Evolutionary conservation across 2,329 filamentous ascomycete genomes (phyloP), one percentile per base, ranked within the genome.

Genomic region (Aspergillus transmontanensis): DNA sequence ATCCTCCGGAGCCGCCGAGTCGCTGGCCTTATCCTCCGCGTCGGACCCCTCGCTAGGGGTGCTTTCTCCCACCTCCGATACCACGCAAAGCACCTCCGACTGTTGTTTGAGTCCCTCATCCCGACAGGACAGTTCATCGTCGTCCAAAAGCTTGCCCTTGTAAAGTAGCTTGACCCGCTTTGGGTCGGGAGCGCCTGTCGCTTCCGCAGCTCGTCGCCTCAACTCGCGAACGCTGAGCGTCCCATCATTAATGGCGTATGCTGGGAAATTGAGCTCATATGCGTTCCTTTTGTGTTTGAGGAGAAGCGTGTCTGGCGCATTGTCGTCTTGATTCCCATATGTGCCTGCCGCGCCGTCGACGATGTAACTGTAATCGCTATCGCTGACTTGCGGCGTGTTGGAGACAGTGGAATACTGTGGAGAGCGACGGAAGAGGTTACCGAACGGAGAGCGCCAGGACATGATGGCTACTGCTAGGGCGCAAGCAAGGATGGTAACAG

Each of bases 211-310:
- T 6, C 72, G 70, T 45, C 75, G 70, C 50, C 81, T 72, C 46
- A 83, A 65, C 21, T 80, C 73, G 32, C 78, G 76, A 36, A 83
- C 75, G 30, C 73, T 80, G 53, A 82, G 69, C 19, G 69, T 68
- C 10, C 79, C 80, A 64, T 83, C 81, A 59, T 78, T 78, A 70
- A 84, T 83, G 10, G 81, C 76, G 66, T 80, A 84, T 26, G 81
- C 75, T 5, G 75, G 77, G 68, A 83, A 83, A 56, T 78, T 75
- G 39, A 83, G 71, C 14, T 77, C 75, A 66, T 82, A 80, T 32
- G 75, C 76, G 41, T 73, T 74, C 57, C 75, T 75, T 58, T 77
- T 79, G 67, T 82, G 79, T 60, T 76, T 78, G 45, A 83, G 73
- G 34, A 78, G 69, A 51, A 83, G 73, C 41, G 79, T 74, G 70